phyloP scores from a whole-genome alignment of 2,329 filamentous ascomycete genomes.

The Aspergillus tamarii region DNA sequence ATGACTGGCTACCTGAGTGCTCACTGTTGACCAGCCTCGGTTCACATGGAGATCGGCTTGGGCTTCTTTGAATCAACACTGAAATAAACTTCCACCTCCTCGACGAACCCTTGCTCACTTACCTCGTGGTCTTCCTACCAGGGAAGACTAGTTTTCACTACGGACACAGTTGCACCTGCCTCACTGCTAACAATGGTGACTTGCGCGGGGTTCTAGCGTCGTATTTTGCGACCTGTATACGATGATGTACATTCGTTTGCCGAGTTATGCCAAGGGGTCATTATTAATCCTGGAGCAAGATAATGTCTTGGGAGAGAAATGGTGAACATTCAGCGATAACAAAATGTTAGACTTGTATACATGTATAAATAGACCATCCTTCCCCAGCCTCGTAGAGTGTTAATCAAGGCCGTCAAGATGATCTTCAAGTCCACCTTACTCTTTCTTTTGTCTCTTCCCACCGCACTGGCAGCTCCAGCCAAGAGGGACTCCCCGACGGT shows the following conservation, averaged over 20 bases:
- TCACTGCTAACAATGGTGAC: background rate
- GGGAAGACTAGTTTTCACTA: background rate
- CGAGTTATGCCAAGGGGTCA: background rate
- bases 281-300: background rate
- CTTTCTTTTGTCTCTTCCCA: conserved; percentile 14
- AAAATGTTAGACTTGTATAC: too few relatives aligned
- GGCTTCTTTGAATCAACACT: background rate
- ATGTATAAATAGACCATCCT: background rate
- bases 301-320: background rate
- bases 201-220: conserved; percentile 1
- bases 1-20: background rate
- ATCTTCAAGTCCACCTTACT: conserved; percentile 10
- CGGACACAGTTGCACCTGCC: background rate
- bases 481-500: conserved; percentile 56
- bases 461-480: conserved; percentile 22
- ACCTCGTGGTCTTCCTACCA: background rate
- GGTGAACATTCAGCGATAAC: background rate
- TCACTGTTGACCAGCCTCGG: background rate
- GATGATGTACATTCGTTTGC: background rate
- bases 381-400: background rate
- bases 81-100: conserved; percentile 10
- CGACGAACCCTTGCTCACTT: background rate
- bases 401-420: conserved; percentile 9
- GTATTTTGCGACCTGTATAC: background rate
- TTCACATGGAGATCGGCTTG: conserved; percentile 7